Evolutionary conservation across 805 yeast genomes (phyloP), one percentile per base, ranked within the genome.

Genomic region (Starmerella potacharoeniae): DNA sequence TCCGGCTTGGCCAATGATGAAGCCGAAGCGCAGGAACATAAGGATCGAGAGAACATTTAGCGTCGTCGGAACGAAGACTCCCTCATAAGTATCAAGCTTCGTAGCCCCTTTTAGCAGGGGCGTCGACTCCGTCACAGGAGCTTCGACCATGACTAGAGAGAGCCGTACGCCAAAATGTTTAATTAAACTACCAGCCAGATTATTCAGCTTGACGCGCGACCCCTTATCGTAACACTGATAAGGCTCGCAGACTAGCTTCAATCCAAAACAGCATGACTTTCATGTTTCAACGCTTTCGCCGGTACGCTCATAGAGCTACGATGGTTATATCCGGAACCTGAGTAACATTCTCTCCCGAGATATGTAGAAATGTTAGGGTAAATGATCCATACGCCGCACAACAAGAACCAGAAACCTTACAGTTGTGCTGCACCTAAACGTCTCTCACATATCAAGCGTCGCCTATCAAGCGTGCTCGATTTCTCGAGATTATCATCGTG

Each of bases 21-120:
- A 93, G 6, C 98, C 98, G 68, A 93, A 93, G 60, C 99, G 79
- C 61, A 93, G 74, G 67, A 91, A 93, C 95, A 93, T 89, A 68
- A 93, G 77, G 64, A 93, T 93, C 3, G 97, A 89, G 34, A 93
- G 74, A 45, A 93, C 97, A 69, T 93, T 93, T 42, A 93, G 73
- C 0, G 96, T 80, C 0, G 97, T 93, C 10, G 99, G 98, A 14
- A 93, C 77, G 65, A 95, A 90, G 2, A 90, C 97, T 14, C 97
- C 97, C 56, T 81, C 83, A 58, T 83, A 81, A 0, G 96, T 91
- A 44, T 83, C 88, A 51, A 90, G 71, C 64, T 90, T 90, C 16
- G 53, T 43, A 39, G 49, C 49, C 30, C 40, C 49, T 31, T 46
- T 46, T 5, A 46, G 39, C 39, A 46, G 49, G 49, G 49, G 40